phyloP scores from a whole-genome alignment of 495 filamentous ascomycete genomes.

The Achaetomiella virescens region DNA sequence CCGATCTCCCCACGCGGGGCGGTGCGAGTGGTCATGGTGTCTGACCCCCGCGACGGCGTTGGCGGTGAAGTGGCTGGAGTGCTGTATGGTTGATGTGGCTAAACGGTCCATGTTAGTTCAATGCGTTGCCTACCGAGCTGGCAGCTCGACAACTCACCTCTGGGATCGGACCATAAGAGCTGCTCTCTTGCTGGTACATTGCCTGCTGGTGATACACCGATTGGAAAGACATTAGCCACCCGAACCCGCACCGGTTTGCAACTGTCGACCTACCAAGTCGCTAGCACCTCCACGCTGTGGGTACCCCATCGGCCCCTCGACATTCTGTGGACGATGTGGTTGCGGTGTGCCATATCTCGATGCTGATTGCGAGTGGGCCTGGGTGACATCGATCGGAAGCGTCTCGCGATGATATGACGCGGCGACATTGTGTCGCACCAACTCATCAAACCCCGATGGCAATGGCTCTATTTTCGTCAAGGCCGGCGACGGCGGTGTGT shows the following conservation, averaged over 20 bases:
- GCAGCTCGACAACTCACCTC: constrained; percentile 20
- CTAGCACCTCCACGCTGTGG: constrained; percentile 21
- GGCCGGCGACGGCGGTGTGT: constrained; percentile 37
- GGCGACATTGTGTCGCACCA: constrained; percentile 46
- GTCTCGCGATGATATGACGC: constrained; percentile 25
- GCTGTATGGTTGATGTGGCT: constrained; percentile 36
- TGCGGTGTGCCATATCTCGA: constrained; percentile 40
- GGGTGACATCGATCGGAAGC: constrained; percentile 17
- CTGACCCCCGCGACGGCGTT: constrained; percentile 35
- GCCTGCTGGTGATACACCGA: constrained; percentile 32
- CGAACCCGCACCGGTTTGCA: background rate
- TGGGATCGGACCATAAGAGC: constrained; percentile 27
- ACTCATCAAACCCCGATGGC: constrained; percentile 41
- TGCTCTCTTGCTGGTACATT: constrained; percentile 32
- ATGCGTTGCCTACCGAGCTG: background rate
- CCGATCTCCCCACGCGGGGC: constrained; percentile 1
- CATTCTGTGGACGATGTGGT: constrained; percentile 16
- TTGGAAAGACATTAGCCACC: constrained; percentile 18
- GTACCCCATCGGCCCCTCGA: constrained; percentile 21
- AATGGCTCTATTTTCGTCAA: constrained; percentile 34
- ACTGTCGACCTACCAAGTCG: constrained; percentile 17
- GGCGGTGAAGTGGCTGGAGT: constrained; percentile 48
- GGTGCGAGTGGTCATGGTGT: constrained; percentile 42
- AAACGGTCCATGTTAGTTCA: background rate
- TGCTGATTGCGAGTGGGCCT: constrained; percentile 35